Evolutionary conservation across 768 basidiomycete species (phyloP).

Genomic region (Erythrobasidium yunnanense): DNA sequence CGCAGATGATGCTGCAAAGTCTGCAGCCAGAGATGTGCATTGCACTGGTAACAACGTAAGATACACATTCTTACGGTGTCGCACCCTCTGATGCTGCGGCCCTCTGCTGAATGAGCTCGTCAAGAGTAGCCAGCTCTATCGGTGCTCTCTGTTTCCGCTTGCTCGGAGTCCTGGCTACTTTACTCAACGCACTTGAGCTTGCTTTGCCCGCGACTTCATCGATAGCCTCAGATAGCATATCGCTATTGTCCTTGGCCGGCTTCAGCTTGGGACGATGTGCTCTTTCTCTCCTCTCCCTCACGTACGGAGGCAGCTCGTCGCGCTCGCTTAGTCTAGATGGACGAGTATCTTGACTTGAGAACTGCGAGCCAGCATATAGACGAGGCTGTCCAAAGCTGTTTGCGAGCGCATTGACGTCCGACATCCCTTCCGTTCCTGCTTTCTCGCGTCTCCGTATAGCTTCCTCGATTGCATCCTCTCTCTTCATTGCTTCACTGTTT

Average conservation of each 20-base stretch:
- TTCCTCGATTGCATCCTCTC: conserved; percentile 7
- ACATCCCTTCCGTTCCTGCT: background rate
- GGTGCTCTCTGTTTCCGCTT: no score
- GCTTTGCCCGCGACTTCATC: background rate
- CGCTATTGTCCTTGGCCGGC: no score
- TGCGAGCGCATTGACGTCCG: conserved; percentile 7
- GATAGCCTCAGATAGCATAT: background rate
- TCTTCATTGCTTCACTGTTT: background rate
- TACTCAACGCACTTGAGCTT: no score
- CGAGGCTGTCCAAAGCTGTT: background rate
- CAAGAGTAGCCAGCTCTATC: no score
- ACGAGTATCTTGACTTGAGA: background rate
- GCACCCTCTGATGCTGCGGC: no score
- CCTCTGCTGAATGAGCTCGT: no score
- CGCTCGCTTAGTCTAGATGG: no score
- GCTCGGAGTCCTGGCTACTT: no score
- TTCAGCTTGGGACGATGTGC: background rate
- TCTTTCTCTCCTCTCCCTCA: background rate
- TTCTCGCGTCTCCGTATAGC: background rate
- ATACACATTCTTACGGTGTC: no score
- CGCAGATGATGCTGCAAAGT: no score
- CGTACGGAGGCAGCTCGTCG: background rate
- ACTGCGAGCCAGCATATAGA: background rate
- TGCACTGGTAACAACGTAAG: no score
- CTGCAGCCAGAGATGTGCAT: no score